phyloP scores from a whole-genome alignment of 2,329 filamentous ascomycete genomes.

The Trichoderma citrinoviride region DNA sequence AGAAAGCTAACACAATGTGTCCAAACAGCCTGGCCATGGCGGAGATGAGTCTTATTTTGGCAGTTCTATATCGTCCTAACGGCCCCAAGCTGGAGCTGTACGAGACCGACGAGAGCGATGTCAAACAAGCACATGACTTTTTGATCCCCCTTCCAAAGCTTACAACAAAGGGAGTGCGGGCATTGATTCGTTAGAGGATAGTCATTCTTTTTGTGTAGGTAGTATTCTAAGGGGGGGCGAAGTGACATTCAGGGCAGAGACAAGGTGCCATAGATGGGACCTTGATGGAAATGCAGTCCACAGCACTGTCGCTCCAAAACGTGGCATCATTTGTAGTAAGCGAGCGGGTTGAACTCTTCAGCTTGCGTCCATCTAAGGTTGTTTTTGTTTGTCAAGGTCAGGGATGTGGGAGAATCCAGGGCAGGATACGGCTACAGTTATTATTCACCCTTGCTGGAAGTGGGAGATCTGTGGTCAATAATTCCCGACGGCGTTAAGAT shows the following conservation, averaged over 20 bases:
- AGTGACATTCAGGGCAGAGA: not conserved
- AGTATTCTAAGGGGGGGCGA: not conserved
- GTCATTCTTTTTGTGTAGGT: not conserved
- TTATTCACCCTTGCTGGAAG: not conserved
- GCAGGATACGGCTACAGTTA: not conserved
- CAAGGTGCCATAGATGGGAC: not conserved
- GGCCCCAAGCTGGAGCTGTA: not conserved
- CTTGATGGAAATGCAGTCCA: not conserved
- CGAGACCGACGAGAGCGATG: not conserved
- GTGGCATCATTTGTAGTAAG: not conserved
- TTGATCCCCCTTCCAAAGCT: not conserved
- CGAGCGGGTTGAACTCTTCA: not conserved
- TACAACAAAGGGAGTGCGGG: not conserved
- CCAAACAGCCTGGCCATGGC: not conserved
- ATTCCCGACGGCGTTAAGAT: not conserved
- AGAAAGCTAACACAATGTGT: not conserved
- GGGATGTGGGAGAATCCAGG: not conserved
- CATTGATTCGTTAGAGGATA: not conserved
- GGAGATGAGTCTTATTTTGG: conserved; percentile 1
- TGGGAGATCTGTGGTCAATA: not conserved
- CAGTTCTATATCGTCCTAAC: not conserved
- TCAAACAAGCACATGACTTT: conserved; percentile 3
- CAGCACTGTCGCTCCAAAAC: not conserved
- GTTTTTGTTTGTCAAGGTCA: not conserved
- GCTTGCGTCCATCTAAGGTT: not conserved